Base-by-base conservation (phyloP, 2,329 filamentous ascomycete genomes). In the Nemania serpens region DNA sequence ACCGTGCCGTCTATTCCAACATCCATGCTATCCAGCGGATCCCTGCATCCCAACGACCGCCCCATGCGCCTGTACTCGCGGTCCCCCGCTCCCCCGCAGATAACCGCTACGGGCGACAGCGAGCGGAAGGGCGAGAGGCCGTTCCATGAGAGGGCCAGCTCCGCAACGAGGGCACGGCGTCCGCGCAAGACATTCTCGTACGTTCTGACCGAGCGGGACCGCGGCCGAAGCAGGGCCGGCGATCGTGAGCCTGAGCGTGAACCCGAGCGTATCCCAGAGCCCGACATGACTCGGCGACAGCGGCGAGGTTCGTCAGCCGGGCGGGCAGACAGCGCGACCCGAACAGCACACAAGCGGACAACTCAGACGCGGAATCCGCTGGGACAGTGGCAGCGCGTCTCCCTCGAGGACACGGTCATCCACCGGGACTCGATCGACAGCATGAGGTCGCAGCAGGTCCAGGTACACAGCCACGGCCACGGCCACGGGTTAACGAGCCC, bases 1-100 rank as follows among this genome's bases (percentile, higher is more conserved):
- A 48, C 69, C 33, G 13, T 70, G 20, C 63, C 63, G n/a, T 59
- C 63, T n/a, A 17, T 62, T 10, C 60, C 63, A n/a, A n/a, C n/a
- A n/a, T n/a, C n/a, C n/a, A n/a, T n/a, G n/a, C n/a, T n/a, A 0
- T 36, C 18, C 2, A 61, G 50, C 41, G 61, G 63, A 17, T 55
- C 59, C n/a, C 17, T 66, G 5, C 20, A 61, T n/a, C 49, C 48
- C 6, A 55, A 48, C 29, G 59, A 64, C 1, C 65, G 58, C 20
- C 22, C 61, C 3, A 45, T 67, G 3, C 63, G 58, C 5, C 45
- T 67, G 13, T 61, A 58, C 17, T 63, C 63, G 12, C 64, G 61
- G 11, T 63, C 61, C 0, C 62, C 62, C 1, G 55, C 45, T 7
- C 5, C 17, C 5, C 51, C 52, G 11, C 48, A 63, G 13, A 34